Percentiles rank a stretch among this genome's conserved stretches.
Conservation (phyloP, 108 stramenopile species). For the Pseudonitzschia multiseries region DNA sequence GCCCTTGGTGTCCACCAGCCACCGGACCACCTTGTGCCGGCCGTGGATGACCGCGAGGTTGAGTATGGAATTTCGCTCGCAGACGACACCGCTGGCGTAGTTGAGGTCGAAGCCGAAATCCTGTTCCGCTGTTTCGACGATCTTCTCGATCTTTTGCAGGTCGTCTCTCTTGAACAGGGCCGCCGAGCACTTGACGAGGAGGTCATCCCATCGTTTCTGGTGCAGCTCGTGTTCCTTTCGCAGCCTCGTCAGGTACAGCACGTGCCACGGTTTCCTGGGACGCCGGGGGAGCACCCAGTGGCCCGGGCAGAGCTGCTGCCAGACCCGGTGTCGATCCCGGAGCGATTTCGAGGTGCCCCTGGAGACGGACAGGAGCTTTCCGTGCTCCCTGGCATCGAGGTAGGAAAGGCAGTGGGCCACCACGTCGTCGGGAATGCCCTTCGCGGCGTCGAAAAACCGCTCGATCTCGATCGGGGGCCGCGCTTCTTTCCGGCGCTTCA, state of each 20-base stretch:
- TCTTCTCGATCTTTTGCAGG: constrained; percentile 63
- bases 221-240: constrained; percentile 47
- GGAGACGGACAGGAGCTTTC: constrained; percentile 53
- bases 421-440: constrained; percentile 73
- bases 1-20: constrained; percentile 70
- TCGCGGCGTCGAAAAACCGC: constrained; percentile 56
- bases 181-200: constrained; percentile 47
- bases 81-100: constrained; percentile 74
- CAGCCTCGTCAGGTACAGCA: constrained; percentile 62
- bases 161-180: constrained; percentile 67
- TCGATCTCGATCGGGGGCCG: constrained; percentile 55
- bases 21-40: constrained; percentile 69
- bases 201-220: constrained; percentile 69
- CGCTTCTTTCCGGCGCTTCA: constrained; percentile 14
- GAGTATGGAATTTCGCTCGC: constrained; percentile 77
- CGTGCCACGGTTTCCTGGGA: constrained; percentile 79
- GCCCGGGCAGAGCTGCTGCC: constrained; percentile 61
- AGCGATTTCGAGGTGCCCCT: constrained; percentile 39
- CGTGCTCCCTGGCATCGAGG: constrained; percentile 55
- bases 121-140: constrained; percentile 47
- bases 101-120: constrained; percentile 71
- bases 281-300: constrained; percentile 78
- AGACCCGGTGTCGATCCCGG: constrained; percentile 55
- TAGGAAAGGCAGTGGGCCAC: constrained; percentile 52
- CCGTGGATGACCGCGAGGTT: constrained; percentile 77